phyloP scores from a whole-genome alignment of 169 alveolate species.

The Plasmodium vivax region DNA sequence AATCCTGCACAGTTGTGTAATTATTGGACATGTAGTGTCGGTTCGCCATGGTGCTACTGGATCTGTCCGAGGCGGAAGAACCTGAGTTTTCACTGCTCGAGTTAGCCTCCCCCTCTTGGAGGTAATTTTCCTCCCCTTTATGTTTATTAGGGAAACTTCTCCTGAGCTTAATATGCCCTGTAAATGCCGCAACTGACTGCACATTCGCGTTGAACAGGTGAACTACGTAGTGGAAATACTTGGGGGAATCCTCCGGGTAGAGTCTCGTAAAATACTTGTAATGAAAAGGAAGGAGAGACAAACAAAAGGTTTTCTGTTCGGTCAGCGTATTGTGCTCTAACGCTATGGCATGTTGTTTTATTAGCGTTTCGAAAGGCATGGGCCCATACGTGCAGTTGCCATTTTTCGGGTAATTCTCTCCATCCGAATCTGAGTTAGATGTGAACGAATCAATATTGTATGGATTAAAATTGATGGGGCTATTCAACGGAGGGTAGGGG shows the following conservation, averaged over 20 bases:
- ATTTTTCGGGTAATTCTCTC: slow-evolving; percentile 12
- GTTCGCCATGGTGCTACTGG: slow-evolving; percentile 49
- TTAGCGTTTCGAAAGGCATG: slow-evolving; percentile 48
- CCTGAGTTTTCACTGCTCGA: slow-evolving; percentile 7
- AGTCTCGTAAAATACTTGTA: slow-evolving; percentile 59
- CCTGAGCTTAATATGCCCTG: slow-evolving; percentile 62
- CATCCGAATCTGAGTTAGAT: slow-evolving; percentile 16
- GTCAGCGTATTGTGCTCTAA: slow-evolving; percentile 55
- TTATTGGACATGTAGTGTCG: slow-evolving; percentile 26
- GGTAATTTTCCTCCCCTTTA: background rate
- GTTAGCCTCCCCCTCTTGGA: background rate
- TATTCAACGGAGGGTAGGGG: slow-evolving; percentile 77
- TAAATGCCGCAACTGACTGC: slow-evolving; percentile 67
- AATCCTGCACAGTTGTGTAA: slow-evolving; percentile 72
- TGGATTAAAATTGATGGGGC: slow-evolving; percentile 55
- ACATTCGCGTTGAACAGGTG: slow-evolving; percentile 73
- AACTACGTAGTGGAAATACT: slow-evolving; percentile 56
- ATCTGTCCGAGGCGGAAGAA: slow-evolving; percentile 33
- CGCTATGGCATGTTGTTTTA: slow-evolving; percentile 54
- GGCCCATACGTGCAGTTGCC: slow-evolving; percentile 3
- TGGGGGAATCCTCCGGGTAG: slow-evolving; percentile 38
- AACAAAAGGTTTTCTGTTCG: slow-evolving; percentile 65
- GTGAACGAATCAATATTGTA: slow-evolving; percentile 74
- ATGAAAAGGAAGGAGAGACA: slow-evolving; percentile 72
- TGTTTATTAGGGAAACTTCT: background rate